A percentile compares a stretch with the other conserved stretches of the same genome.
Conservation (phyloP, 352 stramenopile genomes). For the Phytopythium helicoides region DNA sequence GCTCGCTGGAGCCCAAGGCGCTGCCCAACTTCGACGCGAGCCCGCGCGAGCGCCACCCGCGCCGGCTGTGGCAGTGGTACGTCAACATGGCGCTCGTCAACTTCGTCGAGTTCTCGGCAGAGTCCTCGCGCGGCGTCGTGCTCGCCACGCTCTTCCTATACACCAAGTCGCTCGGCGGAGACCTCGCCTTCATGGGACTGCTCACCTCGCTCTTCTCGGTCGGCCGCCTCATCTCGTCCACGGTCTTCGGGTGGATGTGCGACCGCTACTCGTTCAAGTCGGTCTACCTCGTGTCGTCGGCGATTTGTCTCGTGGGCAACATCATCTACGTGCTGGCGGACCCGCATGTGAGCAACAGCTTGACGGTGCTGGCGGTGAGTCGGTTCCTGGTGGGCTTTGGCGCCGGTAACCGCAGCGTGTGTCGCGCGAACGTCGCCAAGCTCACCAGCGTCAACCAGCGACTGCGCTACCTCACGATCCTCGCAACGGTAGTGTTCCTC, state of each 20-base stretch:
- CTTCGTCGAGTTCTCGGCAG: conserved; percentile 80
- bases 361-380: no score
- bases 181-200: conserved; percentile 76
- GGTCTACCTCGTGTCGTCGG: conserved; percentile 78
- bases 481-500: no score
- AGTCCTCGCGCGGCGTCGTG: conserved; percentile 75
- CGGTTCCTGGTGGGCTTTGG: no score
- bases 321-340: no score
- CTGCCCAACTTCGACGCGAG: conserved; percentile 40
- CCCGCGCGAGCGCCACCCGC: conserved; percentile 14
- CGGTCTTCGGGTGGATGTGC: conserved; percentile 82
- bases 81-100: conserved; percentile 83
- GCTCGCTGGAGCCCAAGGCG: conserved; percentile 16
- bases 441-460: no score
- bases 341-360: no score
- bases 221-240: conserved; percentile 78
- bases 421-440: no score
- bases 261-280: conserved; percentile 78
- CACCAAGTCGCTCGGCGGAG: conserved; percentile 73
- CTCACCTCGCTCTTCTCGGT: conserved; percentile 83
- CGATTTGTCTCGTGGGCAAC: conserved; percentile 70
- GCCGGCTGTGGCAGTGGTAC: conserved; percentile 57
- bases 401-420: no score
- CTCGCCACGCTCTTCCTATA: conserved; percentile 84
- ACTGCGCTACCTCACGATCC: no score